Conservation (phyloP, 2,329 filamentous ascomycete genomes). For the Pseudogymnoascus sp. region DNA sequence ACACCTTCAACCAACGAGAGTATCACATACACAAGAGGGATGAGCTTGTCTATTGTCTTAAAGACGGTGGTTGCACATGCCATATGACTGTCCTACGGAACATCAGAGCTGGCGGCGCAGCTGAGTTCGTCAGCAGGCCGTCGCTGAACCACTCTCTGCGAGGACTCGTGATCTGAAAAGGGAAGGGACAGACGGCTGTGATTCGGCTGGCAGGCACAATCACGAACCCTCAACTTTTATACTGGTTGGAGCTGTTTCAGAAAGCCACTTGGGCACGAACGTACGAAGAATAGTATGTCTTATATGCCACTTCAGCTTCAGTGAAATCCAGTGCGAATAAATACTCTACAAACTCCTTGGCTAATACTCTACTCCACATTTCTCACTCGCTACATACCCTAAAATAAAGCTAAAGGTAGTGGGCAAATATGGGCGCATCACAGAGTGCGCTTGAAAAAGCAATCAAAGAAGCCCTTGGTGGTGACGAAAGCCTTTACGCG, state of each 20-base stretch:
- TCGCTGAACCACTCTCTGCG: background rate
- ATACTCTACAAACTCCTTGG: background rate
- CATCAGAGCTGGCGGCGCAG: background rate
- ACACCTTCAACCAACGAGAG: background rate
- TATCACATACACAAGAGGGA: background rate
- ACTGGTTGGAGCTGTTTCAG: background rate
- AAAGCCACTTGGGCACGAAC: background rate
- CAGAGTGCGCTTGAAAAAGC: background rate
- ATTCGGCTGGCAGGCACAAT: no score
- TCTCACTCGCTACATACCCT: background rate
- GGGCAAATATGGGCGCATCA: background rate
- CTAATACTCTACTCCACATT: background rate
- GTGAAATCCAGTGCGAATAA: background rate
- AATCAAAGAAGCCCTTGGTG: conserved; percentile 11
- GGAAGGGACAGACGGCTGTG: no score
- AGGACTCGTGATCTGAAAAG: background rate
- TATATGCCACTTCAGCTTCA: background rate
- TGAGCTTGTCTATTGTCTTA: background rate
- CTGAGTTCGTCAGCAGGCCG: background rate
- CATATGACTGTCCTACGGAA: background rate
- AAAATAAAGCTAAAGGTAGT: background rate
- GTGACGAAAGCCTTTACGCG: conserved; percentile 15
- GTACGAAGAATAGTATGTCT: background rate
- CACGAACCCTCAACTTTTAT: background rate
- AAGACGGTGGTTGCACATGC: background rate